A percentile compares a stretch with the other conserved stretches of the same genome.
Conservation (phyloP, 2,329 filamentous ascomycete genomes). For the Clonostachys rhizophaga region DNA sequence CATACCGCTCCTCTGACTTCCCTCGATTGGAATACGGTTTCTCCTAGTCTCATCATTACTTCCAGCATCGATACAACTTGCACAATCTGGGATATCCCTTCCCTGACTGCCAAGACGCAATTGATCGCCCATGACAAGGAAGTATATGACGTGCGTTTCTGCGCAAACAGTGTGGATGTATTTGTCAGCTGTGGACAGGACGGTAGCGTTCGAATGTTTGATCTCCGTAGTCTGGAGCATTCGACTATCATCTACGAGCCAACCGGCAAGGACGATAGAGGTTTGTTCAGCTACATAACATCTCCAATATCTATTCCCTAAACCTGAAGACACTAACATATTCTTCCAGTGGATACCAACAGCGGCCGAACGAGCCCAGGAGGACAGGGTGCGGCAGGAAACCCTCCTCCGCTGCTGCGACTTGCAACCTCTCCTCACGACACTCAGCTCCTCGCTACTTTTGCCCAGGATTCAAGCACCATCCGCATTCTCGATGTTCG, state of each 20-base stretch:
- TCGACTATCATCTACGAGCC: conserved; percentile 99
- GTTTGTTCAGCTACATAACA: conserved; percentile 34
- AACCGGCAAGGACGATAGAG: conserved; percentile 74
- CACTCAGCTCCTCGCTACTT: conserved; percentile 92
- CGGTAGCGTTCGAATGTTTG: conserved; percentile 98
- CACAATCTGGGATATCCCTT: conserved; percentile 99
- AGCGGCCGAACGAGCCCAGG: conserved; percentile 66
- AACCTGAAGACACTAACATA: conserved; percentile 4
- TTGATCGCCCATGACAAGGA: conserved; percentile 98
- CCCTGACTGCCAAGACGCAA: conserved; percentile 95
- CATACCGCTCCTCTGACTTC: conserved; percentile 96
- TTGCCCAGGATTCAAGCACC: conserved; percentile 86
- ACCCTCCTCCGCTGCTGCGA: conserved; percentile 72
- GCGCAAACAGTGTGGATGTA: conserved; percentile 95
- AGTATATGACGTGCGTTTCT: conserved; percentile 97
- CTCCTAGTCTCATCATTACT: conserved; percentile 94
- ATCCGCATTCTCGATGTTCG: conserved; percentile 95
- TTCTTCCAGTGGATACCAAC: conserved; percentile 37
- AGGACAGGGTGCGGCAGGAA: conserved; percentile 65
- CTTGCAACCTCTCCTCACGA: conserved; percentile 92
- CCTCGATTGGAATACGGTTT: conserved; percentile 96
- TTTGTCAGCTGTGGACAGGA: conserved; percentile 98
- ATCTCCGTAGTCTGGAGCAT: conserved; percentile 91
- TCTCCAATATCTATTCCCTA: conserved; percentile 5
- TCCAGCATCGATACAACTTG: conserved; percentile 99